phyloP scores from a whole-genome alignment of 2,329 filamentous ascomycete species.

The Alternaria ethzedia region DNA sequence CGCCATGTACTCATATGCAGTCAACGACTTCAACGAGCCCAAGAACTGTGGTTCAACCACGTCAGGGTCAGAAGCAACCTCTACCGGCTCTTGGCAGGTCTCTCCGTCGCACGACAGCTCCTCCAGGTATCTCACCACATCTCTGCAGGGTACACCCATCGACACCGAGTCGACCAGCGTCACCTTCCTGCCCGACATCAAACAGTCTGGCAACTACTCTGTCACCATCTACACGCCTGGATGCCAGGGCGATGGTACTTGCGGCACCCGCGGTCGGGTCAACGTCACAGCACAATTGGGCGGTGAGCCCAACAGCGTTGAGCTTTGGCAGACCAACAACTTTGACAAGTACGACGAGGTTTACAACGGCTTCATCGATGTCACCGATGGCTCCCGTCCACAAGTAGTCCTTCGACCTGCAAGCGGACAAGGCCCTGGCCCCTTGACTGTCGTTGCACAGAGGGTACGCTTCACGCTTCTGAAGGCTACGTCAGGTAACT shows the following conservation, averaged over 20 bases:
- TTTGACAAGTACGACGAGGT: constrained; percentile 97
- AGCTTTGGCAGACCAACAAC: constrained; percentile 88
- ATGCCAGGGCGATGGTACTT: constrained; percentile 80
- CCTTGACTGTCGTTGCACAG: constrained; percentile 84
- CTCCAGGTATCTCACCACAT: constrained; percentile 77
- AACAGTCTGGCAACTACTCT: constrained; percentile 88
- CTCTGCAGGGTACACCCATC: constrained; percentile 63
- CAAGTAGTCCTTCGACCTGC: constrained; percentile 78
- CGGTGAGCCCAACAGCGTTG: constrained; percentile 55
- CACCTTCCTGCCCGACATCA: constrained; percentile 82
- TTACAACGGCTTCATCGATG: constrained; percentile 84
- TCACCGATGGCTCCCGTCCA: constrained; percentile 77
- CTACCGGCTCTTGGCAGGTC: constrained; percentile 76
- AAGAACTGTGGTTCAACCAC: constrained; percentile 69
- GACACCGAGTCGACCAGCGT: constrained; percentile 69
- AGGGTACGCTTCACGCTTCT: constrained; percentile 78
- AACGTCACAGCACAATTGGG: constrained; percentile 79
- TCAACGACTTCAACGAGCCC: constrained; percentile 88
- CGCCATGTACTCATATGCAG: constrained; percentile 83
- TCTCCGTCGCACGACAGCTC: constrained; percentile 72
- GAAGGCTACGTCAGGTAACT: constrained; percentile 75
- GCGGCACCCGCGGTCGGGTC: constrained; percentile 76
- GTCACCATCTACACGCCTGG: constrained; percentile 93
- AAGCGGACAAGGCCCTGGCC: constrained; percentile 61
- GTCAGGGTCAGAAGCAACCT: constrained; percentile 65